phyloP scores from a whole-genome alignment of 2,329 filamentous ascomycete species.

The Aspergillus hortae region DNA sequence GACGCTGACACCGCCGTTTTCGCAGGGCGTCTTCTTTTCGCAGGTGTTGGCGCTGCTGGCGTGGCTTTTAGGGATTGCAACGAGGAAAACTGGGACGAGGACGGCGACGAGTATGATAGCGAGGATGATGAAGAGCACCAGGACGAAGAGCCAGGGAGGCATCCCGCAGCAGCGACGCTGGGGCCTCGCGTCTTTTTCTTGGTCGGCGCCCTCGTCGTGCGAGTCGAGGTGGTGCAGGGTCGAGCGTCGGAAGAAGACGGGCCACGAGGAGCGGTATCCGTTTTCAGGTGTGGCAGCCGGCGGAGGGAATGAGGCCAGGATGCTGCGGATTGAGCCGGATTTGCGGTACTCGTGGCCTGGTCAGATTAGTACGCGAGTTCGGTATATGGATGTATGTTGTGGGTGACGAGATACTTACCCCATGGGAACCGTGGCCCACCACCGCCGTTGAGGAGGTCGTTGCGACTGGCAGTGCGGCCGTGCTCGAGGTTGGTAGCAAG shows the following conservation, averaged over 20 bases:
- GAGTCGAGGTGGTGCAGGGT: slow-evolving; percentile 29
- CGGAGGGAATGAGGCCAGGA: slow-evolving; percentile 63
- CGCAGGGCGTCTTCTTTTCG: slow-evolving; percentile 52
- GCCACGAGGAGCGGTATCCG: slow-evolving; percentile 31
- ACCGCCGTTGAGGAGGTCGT: slow-evolving; percentile 43
- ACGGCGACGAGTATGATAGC: slow-evolving; percentile 76
- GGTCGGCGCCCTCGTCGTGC: slow-evolving; percentile 20
- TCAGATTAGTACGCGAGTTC: background rate
- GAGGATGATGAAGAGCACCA: slow-evolving; percentile 63
- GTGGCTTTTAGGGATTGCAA: slow-evolving; percentile 51
- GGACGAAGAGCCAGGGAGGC: slow-evolving; percentile 71
- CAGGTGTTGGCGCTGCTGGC: background rate
- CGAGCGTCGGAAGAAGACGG: slow-evolving; percentile 35
- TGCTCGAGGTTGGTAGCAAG: slow-evolving; percentile 84
- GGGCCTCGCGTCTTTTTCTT: slow-evolving; percentile 22
- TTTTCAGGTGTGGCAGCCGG: slow-evolving; percentile 51
- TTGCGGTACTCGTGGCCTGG: slow-evolving; percentile 29
- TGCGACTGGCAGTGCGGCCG: slow-evolving; percentile 63
- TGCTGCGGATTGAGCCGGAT: slow-evolving; percentile 59
- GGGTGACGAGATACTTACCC: slow-evolving; percentile 20
- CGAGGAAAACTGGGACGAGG: slow-evolving; percentile 68
- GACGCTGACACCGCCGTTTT: slow-evolving; percentile 77
- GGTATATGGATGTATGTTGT: too few species aligned
- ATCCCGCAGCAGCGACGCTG: slow-evolving; percentile 76
- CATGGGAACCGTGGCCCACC: slow-evolving; percentile 23